Base-by-base conservation (phyloP, 306 rosid genomes). In the Ochetophila trinervis region DNA sequence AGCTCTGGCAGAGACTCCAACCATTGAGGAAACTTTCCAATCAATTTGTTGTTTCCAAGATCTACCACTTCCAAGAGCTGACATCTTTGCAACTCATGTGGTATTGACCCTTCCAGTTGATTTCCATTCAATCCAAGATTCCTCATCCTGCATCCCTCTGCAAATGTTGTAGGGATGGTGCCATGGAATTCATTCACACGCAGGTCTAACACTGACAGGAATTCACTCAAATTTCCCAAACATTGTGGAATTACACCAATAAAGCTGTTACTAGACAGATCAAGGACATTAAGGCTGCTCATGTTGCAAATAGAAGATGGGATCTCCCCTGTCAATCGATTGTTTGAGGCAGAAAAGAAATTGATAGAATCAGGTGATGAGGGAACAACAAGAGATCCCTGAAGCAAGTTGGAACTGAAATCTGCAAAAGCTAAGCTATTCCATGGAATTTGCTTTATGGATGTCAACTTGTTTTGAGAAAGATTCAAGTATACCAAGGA, bases 1-100 rank as follows among this genome's bases (percentile, higher is more conserved):
- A 79, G 71, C 23, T 57, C 11, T 1, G 49, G 62, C 1, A 79
- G 71, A 21, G 57, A 21, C 57, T 61, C 75, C 49, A 84, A 56
- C 83, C 84, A 78, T 50, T 11, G 8, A 2, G 77, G 86, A 70
- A 78, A 78, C 13, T 50, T 16, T 8, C 71, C 84, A 1, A 47
- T 62, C 21, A 84, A 36, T 10, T 30, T 32, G 59, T 81, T 84
- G 6, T 70, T 34, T 40, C 80, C 86, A 37, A 84, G 24, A 60
- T 85, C 83, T 17, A 85, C 34, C 70, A 81, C 50, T 64, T 76
- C 21, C 1, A 84, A 65, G 0, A 1, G 0, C 1, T 2, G 15
- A 17, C 88, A 83, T 0, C 61, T 13, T 0, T 34, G 18, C 73
- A 83, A 64, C 24, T 77, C 63, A 0, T 0, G 40, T 34, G 84